Evolutionary conservation across 805 yeast species (phyloP), one percentile per base, ranked within the genome.

Genomic region (Teunomyces tritomae): DNA sequence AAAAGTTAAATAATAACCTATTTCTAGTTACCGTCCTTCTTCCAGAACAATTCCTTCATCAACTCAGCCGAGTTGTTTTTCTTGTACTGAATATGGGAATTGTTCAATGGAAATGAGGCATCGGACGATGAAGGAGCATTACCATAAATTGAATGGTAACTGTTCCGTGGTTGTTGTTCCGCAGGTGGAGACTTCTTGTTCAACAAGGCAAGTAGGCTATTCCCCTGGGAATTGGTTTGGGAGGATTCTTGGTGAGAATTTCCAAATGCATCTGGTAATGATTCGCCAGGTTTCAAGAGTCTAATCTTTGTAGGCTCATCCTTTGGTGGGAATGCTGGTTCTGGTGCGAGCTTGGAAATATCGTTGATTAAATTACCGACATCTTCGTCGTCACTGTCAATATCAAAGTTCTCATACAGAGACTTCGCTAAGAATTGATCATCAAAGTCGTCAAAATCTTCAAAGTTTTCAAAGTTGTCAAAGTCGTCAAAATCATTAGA

Each of bases 321-420:
- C 24, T 47, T 45, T 28, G 16, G 33, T 11, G 26, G 43, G 10
- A 30, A 17, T 32, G 39, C 17, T 14, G 14, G 39, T 11, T 33
- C 29, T n/a, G 37, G 24, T 30, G 45, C 26, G 9, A 33, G 20
- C 26, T 24, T 33, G 13, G 43, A 36, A 30, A 47, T 42, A 10
- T 50, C 41, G 32, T 50, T 50, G 27, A 50, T 39, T 30, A 50
- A 43, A 40, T 53, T 52, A 28, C 52, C 48, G 2, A 46, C 61
- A 33, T 58, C 66, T 37, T 69, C 75, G 39, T 71, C 75, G 46
- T 70, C 75, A 41, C 69, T 62, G 8, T 61, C 73, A 35, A 63
- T 57, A 43, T 67, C 72, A 49, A 68, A 61, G 32, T 58, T 59
- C 36, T 57, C 51, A 27, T 50, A 49, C 34, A 51, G 32, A 46